Base-by-base conservation (phyloP, 1,284 basidiomycete genomes). In the Pseudozyma tsukubaensis region DNA sequence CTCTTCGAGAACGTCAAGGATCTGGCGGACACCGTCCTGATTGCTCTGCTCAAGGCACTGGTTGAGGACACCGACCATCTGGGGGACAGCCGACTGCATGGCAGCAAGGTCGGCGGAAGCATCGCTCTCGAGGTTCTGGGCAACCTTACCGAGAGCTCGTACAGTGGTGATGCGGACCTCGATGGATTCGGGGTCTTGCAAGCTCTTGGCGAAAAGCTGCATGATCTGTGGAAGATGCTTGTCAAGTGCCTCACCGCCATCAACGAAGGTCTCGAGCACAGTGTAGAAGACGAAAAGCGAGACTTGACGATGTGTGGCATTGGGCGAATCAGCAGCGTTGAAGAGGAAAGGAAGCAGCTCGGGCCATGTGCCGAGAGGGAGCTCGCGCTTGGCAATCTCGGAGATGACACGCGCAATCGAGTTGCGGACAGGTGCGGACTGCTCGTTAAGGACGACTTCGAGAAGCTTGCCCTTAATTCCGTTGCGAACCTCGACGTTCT, bases 1-100 rank as follows among this genome's bases (percentile, higher is more conserved):
- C 1, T 94, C 96, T 87, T 99, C 97, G 73, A 99, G 89, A 24
- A 97, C 93, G 83, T 99, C 97, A 81, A 97, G 97, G 36, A 95
- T 88, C 81, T 96, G 91, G 72, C 94, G 91, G 59, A 93, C 93
- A 67, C 91, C 91, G 47, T 89, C 88, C 83, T 94, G 92, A 83
- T 98, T 91, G 47, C 88, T 89, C 47, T 89, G 86, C 82, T 93
- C 92, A n/a, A 99, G 89, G 58, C 90, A 90, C 85, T 94, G 92
- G 42, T 92, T 91, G 50, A 98, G 91, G 50, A 98, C 94, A 66
- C 89, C 88, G 61, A 99, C 92, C 89, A 99, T 97, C 50, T 88
- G 88, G 39, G 95, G 94, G 44, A 99, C 89, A 52, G 97, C 89
- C 14, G 87, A 87, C 88, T 98, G 97, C 89, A 96, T 96, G 12